Conservation (phyloP, 306 rosid species). For the Purshia tridentata region DNA sequence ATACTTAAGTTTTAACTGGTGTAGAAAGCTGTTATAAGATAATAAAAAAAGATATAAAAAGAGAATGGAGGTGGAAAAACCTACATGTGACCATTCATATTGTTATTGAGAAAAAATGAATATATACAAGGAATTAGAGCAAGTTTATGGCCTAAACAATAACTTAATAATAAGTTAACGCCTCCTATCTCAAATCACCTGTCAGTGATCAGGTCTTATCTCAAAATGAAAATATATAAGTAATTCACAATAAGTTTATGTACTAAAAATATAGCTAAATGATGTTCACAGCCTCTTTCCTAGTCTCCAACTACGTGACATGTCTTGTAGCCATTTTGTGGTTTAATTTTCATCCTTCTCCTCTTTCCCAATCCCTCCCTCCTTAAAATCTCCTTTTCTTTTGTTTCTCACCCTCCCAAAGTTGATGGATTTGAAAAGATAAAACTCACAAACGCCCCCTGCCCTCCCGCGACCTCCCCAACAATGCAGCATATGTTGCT, state of each 20-base stretch:
- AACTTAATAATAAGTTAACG: neutral
- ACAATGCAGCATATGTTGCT: neutral
- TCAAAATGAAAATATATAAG: neutral
- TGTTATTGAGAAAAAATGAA: neutral
- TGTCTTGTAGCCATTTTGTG: neutral
- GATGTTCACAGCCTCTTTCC: neutral
- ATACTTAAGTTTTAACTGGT: neutral
- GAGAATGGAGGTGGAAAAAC: no score
- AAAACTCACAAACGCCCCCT: no score
- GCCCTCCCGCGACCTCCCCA: no score
- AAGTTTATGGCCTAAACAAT: neutral
- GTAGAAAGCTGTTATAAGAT: neutral
- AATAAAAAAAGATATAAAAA: neutral
- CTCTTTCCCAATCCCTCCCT: neutral
- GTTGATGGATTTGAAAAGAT: neutral
- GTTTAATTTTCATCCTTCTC: neutral
- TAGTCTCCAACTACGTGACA: neutral
- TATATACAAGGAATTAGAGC: neutral
- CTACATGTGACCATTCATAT: neutral
- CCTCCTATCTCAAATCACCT: neutral
- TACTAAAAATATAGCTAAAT: neutral
- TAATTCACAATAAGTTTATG: neutral
- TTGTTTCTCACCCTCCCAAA: neutral
- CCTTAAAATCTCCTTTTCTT: neutral
- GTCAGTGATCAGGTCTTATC: neutral